Base-by-base conservation (phyloP, 805 yeast species). In the Candida tammaniensis region DNA sequence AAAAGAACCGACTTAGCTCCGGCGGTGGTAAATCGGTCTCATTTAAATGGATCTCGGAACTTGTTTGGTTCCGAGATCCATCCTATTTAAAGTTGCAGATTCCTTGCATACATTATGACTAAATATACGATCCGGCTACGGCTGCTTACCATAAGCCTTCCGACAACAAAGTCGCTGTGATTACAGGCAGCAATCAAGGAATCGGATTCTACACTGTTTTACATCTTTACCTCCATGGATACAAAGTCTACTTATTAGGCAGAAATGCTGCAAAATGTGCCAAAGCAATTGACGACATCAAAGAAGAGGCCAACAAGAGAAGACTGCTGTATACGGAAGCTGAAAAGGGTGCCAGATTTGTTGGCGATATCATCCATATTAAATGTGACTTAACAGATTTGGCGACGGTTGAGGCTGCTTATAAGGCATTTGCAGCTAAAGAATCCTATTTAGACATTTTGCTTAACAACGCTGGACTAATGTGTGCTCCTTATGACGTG, bases 301-400 rank as follows among this genome's bases (percentile, higher is more conserved):
- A 56, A 31, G 24, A 24, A 2, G 70, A 65, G 39, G 70, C 70
- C 3, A 36, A 42, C 5, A 37, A 32, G 7, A 47, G 70, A 35
- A 25, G 22, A 4, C 40, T 23, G 2, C 12, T 33, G 7, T 43
- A 40, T 28, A 4, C 36, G 4, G 24, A 18, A 12, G 38, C 19
- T 6, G 33, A 40, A 17, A 30, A 31, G 11, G 19, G 38, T 5
- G 28, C 38, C 37, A 52, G 68, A 23, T 51, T 39, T 27, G 43
- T 74, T 15, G 88, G 89, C 0, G 70, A 70, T 32, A 54, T 83
- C 15, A 59, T 64, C 35, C 73, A 61, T 40, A 42, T 82, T 9
- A 73, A 77, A 33, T 47, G 78, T 35, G 89, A 84, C 53, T 59
- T 84, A 36, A 47, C 74, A 16, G 74, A 50, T 39, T 43, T 61